Evolutionary conservation across 176 grass and related monocot genomes (phyloP), one percentile per base, ranked within the genome.

Genomic region (Avena eriantha): DNA sequence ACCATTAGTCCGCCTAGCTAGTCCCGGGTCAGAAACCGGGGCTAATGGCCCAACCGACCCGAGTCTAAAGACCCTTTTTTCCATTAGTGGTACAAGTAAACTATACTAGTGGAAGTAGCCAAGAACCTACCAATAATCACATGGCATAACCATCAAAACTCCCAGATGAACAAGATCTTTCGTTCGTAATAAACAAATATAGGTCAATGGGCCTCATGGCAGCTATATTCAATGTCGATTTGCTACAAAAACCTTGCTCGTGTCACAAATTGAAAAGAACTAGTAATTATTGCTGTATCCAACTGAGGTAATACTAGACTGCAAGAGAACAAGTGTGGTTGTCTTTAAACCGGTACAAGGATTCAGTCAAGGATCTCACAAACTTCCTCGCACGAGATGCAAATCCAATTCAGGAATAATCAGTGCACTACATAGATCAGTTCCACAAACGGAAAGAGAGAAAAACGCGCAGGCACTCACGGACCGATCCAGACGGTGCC

Each of bases 401-500:
- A 46, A 46, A 46, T 46, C 9, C 43, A 46, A 8, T 10, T 46
- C 43, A 46, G 43, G 43, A 7, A 46, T 46, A 46, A 46, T 8
- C 43, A 46, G 8, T 46, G 43, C 43, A 46, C 43, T 46, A 46
- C 43, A 46, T 46, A 8, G 43, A 46, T 46, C 1, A 13, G 31
- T 65, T 65, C 1, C 24, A 46, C 43, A 10, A 8, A 1, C 6
- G 43, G 43, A 46, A 10, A 46, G 43, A 0, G 43, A 46, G 43
- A 46, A 10, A 46, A 9, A 46, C 7, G 51, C 43, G 43, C 9
- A 4, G 12, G 10, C 0, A 88, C 96, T 98, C 0, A 46, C 43
- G 9, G 7, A 8, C 7, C 9, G 43, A 46, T 46, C 43, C 7
- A 46, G 43, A 46, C 59, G 76, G 87, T 93, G 17, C 96, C 96